phyloP scores from a whole-genome alignment of 2,329 filamentous ascomycete species.

The Balansia obtecta region DNA sequence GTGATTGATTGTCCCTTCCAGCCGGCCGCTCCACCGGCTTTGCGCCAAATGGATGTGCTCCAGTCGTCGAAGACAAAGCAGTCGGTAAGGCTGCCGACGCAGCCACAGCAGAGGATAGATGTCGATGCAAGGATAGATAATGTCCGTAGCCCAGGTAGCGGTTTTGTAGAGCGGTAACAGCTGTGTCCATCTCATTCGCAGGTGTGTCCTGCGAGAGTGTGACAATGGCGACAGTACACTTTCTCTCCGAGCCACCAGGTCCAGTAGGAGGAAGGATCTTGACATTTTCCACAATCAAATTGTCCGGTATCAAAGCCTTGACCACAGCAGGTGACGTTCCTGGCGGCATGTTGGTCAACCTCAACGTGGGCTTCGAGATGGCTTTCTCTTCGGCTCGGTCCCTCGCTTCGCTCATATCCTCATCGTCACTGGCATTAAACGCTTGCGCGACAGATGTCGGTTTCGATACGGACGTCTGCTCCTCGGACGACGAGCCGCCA shows the following conservation, averaged over 20 bases:
- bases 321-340: constrained; percentile 46
- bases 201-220: constrained; percentile 71
- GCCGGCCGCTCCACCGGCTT: constrained; percentile 42
- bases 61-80: constrained; percentile 24
- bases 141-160: constrained; percentile 77
- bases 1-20: constrained; percentile 16
- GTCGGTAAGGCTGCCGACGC: constrained; percentile 4
- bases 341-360: constrained; percentile 48
- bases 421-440: constrained; percentile 57
- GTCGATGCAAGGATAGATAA: constrained; percentile 67
- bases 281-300: constrained; percentile 57
- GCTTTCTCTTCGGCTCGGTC: constrained; percentile 43
- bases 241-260: constrained; percentile 47
- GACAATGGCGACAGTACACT: constrained; percentile 65
- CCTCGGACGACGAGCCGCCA: constrained; percentile 22
- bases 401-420: constrained; percentile 31
- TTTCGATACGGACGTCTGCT: constrained; percentile 21
- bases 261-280: constrained; percentile 45
- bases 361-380: constrained; percentile 48
- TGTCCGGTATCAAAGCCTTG: constrained; percentile 45
- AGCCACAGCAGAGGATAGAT: constrained; percentile 60
- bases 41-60: constrained; percentile 65
- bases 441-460: constrained; percentile 53
- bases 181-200: constrained; percentile 69
- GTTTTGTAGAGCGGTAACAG: constrained; percentile 68